A percentile compares a stretch with the other conserved stretches of the same genome.
Evolutionary conservation across 2,329 filamentous ascomycete species (phyloP).

Genomic region (Colletotrichum truncatum): DNA sequence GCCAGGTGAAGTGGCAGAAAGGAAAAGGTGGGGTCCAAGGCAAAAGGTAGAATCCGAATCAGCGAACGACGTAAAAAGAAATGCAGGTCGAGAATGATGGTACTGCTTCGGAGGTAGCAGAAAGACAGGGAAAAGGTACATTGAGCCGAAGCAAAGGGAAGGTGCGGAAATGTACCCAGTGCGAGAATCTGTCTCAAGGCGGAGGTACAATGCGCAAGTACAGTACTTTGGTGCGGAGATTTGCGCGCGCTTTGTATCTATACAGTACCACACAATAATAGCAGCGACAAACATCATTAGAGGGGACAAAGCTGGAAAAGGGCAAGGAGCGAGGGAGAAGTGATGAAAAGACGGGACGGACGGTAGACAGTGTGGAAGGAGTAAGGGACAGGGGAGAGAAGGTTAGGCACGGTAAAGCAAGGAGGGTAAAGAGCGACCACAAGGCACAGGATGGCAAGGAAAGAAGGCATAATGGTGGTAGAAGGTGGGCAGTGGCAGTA

Average conservation of each 20-base stretch:
- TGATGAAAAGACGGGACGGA: background rate
- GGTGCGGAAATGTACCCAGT: slow-evolving; percentile 44
- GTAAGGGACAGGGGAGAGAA: background rate
- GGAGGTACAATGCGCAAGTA: slow-evolving; percentile 44
- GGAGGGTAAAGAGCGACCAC: background rate
- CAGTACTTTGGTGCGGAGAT: slow-evolving; percentile 45
- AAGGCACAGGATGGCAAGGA: background rate
- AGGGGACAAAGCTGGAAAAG: background rate
- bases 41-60: background rate
- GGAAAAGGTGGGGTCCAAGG: slow-evolving; percentile 1
- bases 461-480: background rate
- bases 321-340: background rate
- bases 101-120: background rate
- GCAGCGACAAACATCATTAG: slow-evolving; percentile 14
- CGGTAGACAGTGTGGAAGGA: background rate
- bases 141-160: background rate
- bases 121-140: background rate
- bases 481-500: background rate
- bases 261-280: slow-evolving; percentile 47
- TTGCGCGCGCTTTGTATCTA: slow-evolving; percentile 43
- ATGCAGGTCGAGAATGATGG: slow-evolving; percentile 39
- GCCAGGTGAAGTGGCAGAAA: background rate
- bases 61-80: slow-evolving; percentile 34
- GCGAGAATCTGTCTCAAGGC: slow-evolving; percentile 32
- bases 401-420: background rate